These are phyloP conservation scores for Clohesyomyces aquaticus DNA, from an alignment of 495 filamentous ascomycete genomes.

Conservation along the genomic window DNA sequence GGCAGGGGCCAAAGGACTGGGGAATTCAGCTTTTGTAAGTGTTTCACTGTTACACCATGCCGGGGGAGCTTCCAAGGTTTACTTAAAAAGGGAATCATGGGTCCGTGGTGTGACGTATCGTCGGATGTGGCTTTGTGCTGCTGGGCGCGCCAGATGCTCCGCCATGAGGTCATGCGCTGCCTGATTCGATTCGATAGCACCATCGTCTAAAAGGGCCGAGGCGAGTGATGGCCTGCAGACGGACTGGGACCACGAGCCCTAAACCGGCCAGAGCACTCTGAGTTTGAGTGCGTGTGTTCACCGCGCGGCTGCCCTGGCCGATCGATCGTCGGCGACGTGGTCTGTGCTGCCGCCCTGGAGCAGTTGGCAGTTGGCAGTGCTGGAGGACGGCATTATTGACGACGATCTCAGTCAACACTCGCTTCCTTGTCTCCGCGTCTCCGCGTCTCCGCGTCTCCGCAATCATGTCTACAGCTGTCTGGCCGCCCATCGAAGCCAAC, in stretches of 20 bases:
- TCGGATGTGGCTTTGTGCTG: neutral
- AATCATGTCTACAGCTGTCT: constrained; percentile 40
- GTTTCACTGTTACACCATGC: neutral
- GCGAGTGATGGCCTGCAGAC: too few species aligned
- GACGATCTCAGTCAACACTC: too few species aligned
- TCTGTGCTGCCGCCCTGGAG: too few species aligned
- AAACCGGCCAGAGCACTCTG: too few species aligned
- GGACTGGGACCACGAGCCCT: too few species aligned
- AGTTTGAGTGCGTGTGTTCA: neutral
- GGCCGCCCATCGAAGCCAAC: constrained; percentile 35
- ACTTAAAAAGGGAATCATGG: too few species aligned
- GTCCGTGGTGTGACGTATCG: neutral
- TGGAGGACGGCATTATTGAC: too few species aligned
- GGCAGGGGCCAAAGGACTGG: neutral
- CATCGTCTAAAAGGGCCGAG: neutral
- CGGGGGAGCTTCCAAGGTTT: neutral
- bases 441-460: neutral
- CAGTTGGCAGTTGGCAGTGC: too few species aligned
- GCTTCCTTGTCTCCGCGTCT: neutral
- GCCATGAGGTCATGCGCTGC: constrained; percentile 21
- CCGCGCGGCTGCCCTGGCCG: neutral
- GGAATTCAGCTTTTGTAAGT: neutral
- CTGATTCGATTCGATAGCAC: neutral
- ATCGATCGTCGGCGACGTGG: neutral
- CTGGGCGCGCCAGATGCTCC: neutral